Evolutionary conservation across 1,284 basidiomycete genomes (phyloP).

Genomic region (Xerocomus amazonicus): DNA sequence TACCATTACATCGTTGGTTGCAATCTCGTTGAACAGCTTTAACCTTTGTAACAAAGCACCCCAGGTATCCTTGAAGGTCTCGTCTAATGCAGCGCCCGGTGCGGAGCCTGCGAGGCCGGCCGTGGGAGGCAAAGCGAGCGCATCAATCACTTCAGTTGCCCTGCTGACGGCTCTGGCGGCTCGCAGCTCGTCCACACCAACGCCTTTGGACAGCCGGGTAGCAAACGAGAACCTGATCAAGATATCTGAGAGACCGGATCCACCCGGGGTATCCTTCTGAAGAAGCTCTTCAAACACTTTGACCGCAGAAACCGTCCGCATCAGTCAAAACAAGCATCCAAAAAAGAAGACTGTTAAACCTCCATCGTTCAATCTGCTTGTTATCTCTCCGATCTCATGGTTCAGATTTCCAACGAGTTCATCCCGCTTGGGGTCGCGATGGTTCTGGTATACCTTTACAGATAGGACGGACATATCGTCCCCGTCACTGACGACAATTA

Average conservation of each 20-base stretch:
- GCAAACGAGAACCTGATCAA: too few relatives aligned
- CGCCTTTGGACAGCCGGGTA: too few relatives aligned
- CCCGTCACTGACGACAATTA: constrained; percentile 15
- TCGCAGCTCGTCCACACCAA: too few relatives aligned
- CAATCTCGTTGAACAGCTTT: too few relatives aligned
- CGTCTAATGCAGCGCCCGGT: too few relatives aligned
- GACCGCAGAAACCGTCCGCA: neutral
- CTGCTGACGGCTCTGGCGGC: too few relatives aligned
- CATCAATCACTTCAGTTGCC: too few relatives aligned
- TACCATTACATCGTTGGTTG: too few relatives aligned
- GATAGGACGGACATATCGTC: constrained; percentile 4
- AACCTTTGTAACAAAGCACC: too few relatives aligned
- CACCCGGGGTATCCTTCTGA: neutral
- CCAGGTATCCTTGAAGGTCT: too few relatives aligned
- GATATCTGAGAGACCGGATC: neutral
- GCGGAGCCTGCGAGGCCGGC: too few relatives aligned
- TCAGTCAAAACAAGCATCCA: neutral
- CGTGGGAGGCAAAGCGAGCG: too few relatives aligned
- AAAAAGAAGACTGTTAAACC: constrained; percentile 10
- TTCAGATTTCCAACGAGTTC: constrained; percentile 13
- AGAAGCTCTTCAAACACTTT: constrained; percentile 19
- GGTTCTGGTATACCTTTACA: constrained; percentile 12
- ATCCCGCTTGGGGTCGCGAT: neutral
- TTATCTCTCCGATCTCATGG: constrained; percentile 8
- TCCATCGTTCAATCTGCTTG: constrained; percentile 13